Conservation (phyloP, 2,329 filamentous ascomycete genomes). For the Cercospora brassicicola region DNA sequence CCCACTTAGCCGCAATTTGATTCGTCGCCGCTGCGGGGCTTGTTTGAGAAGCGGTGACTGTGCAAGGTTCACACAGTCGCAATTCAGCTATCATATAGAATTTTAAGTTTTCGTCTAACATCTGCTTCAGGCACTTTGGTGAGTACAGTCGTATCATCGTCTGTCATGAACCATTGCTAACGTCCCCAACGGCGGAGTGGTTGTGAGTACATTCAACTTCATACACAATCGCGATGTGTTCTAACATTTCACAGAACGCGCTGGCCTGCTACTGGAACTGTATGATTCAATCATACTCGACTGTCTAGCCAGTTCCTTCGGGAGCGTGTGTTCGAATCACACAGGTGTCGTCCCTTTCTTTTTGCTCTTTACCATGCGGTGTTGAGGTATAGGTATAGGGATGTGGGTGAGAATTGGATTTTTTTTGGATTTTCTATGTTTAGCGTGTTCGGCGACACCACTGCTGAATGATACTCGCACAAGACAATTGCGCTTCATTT, state of each 20-base stretch:
- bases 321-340: constrained; percentile 23
- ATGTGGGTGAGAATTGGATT: too few relatives aligned
- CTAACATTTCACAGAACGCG: constrained; percentile 10
- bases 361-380: too few relatives aligned
- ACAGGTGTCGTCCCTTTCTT: background rate
- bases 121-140: background rate
- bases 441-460: too few relatives aligned
- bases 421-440: too few relatives aligned
- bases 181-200: constrained; percentile 15
- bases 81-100: background rate
- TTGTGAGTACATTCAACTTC: background rate
- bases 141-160: background rate
- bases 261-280: constrained; percentile 21
- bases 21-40: background rate
- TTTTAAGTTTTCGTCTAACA: background rate
- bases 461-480: background rate
- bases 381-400: too few relatives aligned
- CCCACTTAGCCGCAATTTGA: background rate
- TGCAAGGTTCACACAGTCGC: background rate
- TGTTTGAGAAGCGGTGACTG: background rate
- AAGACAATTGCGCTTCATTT: background rate
- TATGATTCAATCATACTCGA: background rate
- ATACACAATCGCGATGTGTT: background rate
- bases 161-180: background rate
- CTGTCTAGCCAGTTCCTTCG: constrained; percentile 18